Evolutionary conservation across 1,284 basidiomycete genomes (phyloP), one percentile per base, ranked within the genome.

Genomic region (Heterobasidion irregulare): DNA sequence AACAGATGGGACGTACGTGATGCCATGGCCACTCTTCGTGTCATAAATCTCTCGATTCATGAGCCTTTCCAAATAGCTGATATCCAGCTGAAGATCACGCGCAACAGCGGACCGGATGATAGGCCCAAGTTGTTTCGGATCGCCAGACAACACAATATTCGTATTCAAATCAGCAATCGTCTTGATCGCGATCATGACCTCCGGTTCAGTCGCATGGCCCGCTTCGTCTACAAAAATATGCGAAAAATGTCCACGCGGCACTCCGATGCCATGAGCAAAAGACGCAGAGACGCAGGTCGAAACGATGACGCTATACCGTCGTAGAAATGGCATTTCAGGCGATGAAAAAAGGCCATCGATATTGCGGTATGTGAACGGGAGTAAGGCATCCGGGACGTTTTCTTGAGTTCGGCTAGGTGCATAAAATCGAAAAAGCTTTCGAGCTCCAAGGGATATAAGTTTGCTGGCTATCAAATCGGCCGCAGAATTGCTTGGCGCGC

Each of bases 211-310:
- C 0, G 80, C 81, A 59, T 86, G 83, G 0, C 80, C 83, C 4
- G 83, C 83, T 60, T 86, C 83, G 62, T 86, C 83, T 8, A 84
- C 67, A 61, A 86, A 82, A n/a, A 86, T 81, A 56, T 84, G 77
- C 1, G 68, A 73, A 61, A 79, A 86, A 65, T 85, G 81, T 0
- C 81, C 83, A 5, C 75, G 70, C 0, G 73, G 65, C 48, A 85
- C 72, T 0, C 83, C 83, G 35, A 84, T 73, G 0, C 78, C 78
- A 36, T 75, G 72, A 2, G 75, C 72, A 43, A 84, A 75, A 0
- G 78, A 77, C 0, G 83, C 79, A 2, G 81, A 83, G 4, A 81
- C 72, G 52, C 82, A 86, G 0, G 83, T 87, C 0, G 77, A 73
- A 0, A 88, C 78, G 10, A 86, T 69, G 2, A 85, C 78, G 6